A percentile compares a stretch with the other conserved stretches of the same genome.
These are phyloP conservation scores for Sporothrix dimorphospora DNA, from an alignment of 2,329 filamentous ascomycete species.

Conservation along the genomic window DNA sequence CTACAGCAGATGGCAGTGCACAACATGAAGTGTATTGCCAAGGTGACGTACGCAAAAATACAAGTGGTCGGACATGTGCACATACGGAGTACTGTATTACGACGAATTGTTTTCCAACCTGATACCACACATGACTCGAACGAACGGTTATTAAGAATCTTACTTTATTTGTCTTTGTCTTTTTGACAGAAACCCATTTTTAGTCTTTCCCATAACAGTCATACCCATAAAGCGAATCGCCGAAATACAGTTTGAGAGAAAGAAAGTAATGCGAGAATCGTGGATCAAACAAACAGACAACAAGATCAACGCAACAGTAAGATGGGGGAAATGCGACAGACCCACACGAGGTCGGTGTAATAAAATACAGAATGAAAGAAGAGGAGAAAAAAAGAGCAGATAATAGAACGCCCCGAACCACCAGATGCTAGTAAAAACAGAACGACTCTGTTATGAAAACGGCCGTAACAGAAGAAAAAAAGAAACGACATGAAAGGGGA, in stretches of 20 bases:
- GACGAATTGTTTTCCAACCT: too few relatives aligned
- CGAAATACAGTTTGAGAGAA: background rate
- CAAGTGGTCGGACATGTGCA: too few relatives aligned
- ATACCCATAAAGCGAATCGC: background rate
- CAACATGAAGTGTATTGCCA: background rate
- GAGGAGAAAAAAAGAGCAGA: background rate
- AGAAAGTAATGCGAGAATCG: background rate
- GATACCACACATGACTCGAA: too few relatives aligned
- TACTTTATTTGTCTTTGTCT: conserved; percentile 5
- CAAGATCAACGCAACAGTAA: background rate
- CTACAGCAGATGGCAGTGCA: background rate
- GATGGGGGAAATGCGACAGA: conserved; percentile 1
- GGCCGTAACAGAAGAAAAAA: background rate
- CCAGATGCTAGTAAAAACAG: background rate
- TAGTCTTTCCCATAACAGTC: conserved; percentile 11
- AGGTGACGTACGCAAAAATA: background rate
- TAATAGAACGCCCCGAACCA: background rate
- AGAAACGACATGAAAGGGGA: background rate
- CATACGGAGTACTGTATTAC: too few relatives aligned
- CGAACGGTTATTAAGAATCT: too few relatives aligned
- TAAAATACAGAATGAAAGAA: background rate
- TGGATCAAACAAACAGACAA: background rate
- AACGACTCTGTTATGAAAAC: background rate
- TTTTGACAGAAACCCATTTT: background rate
- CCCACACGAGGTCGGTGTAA: background rate